Base-by-base conservation (phyloP, 306 rosid species). In the Corylus americana region DNA sequence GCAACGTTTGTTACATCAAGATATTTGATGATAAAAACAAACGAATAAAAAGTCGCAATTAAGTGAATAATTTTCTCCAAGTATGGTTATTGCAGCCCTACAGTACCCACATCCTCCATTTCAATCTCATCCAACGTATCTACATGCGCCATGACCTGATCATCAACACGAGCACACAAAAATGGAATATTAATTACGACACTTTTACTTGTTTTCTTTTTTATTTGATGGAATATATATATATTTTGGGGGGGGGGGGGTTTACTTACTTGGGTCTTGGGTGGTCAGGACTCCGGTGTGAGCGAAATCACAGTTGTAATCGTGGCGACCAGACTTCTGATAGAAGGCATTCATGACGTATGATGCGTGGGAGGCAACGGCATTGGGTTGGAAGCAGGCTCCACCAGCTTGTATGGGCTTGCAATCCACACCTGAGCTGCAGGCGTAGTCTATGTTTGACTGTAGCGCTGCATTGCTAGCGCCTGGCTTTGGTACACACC, bases 321-420 rank as follows among this genome's bases (percentile, higher is more conserved):
- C 79, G 35, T 87, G 48, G 76, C 83, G 87, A 4, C 97, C 99
- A 13, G 80, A 54, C 83, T 80, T 79, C 12, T 91, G 94, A 25
- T 82, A 95, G 75, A 70, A 95, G 1, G 97, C 83, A 75, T 92
- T 95, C 98, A 95, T 95, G 55, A 87, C 87, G 71, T 80, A 95
- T 0, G 97, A 80, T 1, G 99, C 96, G 13, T 83, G 88, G 1
- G 90, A 58, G 55, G 68, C 59, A 6, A 91, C 4, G 1, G 88
- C 77, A 74, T 86, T 80, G 11, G 92, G 77, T 5, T 78, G 70
- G 74, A 50, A 91, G 82, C 98, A 94, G 8, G 73, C 54, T 55
- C 77, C 77, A 3, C 77, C 77, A 31, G 77, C 66, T 73, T 73
- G 66, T 11, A 73, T 73, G 78, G 84, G 83, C 73, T 12, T 42